Evolutionary conservation across 306 rosid genomes (phyloP), one percentile per base, ranked within the genome.

Genomic region (Comarum palustre): DNA sequence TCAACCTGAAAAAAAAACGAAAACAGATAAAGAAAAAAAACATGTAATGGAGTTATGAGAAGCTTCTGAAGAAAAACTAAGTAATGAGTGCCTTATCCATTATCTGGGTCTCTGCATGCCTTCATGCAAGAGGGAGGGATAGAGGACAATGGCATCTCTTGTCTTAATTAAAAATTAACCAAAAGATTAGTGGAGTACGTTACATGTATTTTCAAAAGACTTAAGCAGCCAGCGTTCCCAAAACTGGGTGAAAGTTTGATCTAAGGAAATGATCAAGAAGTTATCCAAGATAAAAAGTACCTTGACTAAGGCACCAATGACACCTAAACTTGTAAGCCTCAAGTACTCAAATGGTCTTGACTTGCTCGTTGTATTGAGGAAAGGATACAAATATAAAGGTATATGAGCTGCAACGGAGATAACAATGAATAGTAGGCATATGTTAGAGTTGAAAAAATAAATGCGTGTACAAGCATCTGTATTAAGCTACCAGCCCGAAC

Each of bases 291-390:
- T 19, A 8, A 64, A 64, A 54, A 65, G 51, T 90, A 93, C 98
- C 97, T 93, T 90, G 85, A 87, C 97, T 75, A 90, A 65, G 51
- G 99, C 99, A 73, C 91, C 96, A 61, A 93, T 87, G 77, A 93
- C 96, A 71, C 98, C 98, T 34, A 93, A 87, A 83, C 96, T 89
- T 48, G 97, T 87, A 66, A 93, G 89, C 75, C 98, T 87, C 86
- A 93, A 82, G 84, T 82, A 83, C 79, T 93, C 98, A 82, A 87
- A 93, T 2, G 90, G 96, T 77, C 87, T 75, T 27, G 90, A 84
- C 87, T 82, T 87, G 86, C 86, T 80, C 36, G 92, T 86, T 50
- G 98, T 87, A 78, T 85, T 87, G 39, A 93, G 97, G 79, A 90
- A 87, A 71, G 98, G 83, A 55, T 90, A 83, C 66, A 90, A 73